Conservation (phyloP, 441 rosid genomes). For the Raphanus hybrid region DNA sequence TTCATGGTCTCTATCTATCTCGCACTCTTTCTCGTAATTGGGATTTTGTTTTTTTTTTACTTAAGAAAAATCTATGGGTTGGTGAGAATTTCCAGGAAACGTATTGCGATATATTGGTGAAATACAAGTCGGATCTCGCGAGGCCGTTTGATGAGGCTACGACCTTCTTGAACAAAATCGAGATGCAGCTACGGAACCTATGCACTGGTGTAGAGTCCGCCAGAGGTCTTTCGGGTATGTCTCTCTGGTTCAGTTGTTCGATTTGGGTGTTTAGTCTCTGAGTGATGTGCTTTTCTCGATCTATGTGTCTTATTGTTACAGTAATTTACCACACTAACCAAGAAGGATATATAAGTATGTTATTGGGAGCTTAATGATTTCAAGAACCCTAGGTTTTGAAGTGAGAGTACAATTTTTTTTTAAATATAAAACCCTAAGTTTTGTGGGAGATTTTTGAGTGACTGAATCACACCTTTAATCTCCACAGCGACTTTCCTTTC, state of each 20-base stretch:
- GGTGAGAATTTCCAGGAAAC: slow-evolving; percentile 57
- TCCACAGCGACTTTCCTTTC: slow-evolving; percentile 4
- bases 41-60: neutral
- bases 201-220: slow-evolving; percentile 61
- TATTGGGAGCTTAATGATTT: neutral
- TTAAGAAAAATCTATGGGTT: neutral
- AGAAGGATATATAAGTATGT: neutral
- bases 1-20: slow-evolving; percentile 44
- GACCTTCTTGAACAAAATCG: slow-evolving; percentile 76
- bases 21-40: slow-evolving; percentile 40
- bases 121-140: slow-evolving; percentile 87
- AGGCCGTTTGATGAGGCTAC: slow-evolving; percentile 93
- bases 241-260: slow-evolving; percentile 19
- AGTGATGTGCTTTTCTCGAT: slow-evolving; percentile 18
- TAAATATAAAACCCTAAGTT: slow-evolving; percentile 34
- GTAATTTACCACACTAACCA: slow-evolving; percentile 29
- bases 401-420: neutral
- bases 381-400: slow-evolving; percentile 29
- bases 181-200: slow-evolving; percentile 86
- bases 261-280: slow-evolving; percentile 7
- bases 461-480: slow-evolving; percentile 18
- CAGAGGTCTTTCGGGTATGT: slow-evolving; percentile 41
- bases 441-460: slow-evolving; percentile 21
- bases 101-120: slow-evolving; percentile 77
- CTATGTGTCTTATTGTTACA: slow-evolving; percentile 23